Evolutionary conservation across 257 asterid genomes (phyloP).

Genomic region (Mentha longifolia): DNA sequence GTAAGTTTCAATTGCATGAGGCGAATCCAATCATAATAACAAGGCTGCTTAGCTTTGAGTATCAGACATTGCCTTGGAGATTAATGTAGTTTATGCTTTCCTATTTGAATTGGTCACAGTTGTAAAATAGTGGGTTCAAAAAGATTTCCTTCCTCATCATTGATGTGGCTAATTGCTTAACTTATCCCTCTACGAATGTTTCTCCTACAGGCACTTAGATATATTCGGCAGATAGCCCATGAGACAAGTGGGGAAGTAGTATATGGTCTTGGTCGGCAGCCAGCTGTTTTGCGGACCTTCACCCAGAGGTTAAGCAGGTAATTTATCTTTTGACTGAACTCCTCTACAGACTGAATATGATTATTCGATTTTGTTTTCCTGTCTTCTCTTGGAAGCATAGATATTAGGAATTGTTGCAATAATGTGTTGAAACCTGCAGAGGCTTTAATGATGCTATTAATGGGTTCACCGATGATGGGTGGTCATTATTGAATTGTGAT

Average conservation of each 20-base stretch:
- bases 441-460: slow-evolving; percentile 90
- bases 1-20: neutral
- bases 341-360: neutral
- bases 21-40: neutral
- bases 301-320: slow-evolving; percentile 94
- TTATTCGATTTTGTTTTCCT: neutral
- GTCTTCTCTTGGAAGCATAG: neutral
- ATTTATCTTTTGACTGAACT: neutral
- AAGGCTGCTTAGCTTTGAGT: neutral
- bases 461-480: slow-evolving; percentile 81
- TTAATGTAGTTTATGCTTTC: neutral
- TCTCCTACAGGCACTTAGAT: slow-evolving; percentile 47
- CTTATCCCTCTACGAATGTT: neutral
- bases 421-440: slow-evolving; percentile 47
- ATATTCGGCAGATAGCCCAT: slow-evolving; percentile 83
- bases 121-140: neutral
- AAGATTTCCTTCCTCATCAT: neutral
- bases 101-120: neutral
- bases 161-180: slow-evolving; percentile 13
- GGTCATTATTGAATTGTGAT: slow-evolving; percentile 70
- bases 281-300: slow-evolving; percentile 86
- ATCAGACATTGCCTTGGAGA: neutral
- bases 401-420: neutral
- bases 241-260: slow-evolving; percentile 87
- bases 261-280: slow-evolving; percentile 85